These are phyloP conservation scores for Pseudonectria buxi DNA, from an alignment of 2,329 filamentous ascomycete genomes.

Conservation along the genomic window DNA sequence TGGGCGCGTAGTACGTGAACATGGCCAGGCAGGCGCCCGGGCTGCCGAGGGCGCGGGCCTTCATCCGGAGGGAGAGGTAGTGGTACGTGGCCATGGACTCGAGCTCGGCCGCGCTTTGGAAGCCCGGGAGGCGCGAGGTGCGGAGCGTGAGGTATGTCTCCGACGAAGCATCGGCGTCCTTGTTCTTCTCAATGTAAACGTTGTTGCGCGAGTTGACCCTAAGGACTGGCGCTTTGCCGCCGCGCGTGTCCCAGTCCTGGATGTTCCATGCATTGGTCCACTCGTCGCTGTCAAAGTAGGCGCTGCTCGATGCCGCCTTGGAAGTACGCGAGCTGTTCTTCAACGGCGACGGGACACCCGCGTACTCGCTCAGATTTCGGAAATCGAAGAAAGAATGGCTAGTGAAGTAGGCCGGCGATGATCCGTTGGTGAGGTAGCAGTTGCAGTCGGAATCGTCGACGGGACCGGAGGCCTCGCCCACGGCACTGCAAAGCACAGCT, in stretches of 20 bases:
- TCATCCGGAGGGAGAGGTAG: conserved; percentile 38
- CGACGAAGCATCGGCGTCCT: conserved; percentile 23
- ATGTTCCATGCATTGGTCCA: conserved; percentile 34
- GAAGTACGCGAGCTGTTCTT: conserved; percentile 20
- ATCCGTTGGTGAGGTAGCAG: conserved; percentile 44
- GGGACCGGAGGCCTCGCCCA: conserved; percentile 3
- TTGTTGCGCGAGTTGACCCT: conserved; percentile 39
- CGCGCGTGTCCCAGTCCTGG: conserved; percentile 35
- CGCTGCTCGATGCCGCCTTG: conserved; percentile 27
- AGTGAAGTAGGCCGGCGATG: conserved; percentile 35
- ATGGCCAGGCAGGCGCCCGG: conserved; percentile 45
- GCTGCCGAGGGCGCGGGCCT: conserved; percentile 41
- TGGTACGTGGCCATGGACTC: conserved; percentile 29
- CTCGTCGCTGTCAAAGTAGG: conserved; percentile 30
- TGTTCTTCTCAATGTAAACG: conserved; percentile 40
- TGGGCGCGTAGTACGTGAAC: conserved; percentile 42
- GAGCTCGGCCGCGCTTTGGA: conserved; percentile 44
- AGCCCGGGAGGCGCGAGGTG: conserved; percentile 35
- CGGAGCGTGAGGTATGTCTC: conserved; percentile 43
- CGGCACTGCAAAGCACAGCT: conserved; percentile 1
- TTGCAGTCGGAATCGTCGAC: conserved; percentile 32
- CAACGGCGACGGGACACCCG: conserved; percentile 28
- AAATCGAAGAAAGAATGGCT: conserved; percentile 46
- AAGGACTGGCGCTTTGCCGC: conserved; percentile 22
- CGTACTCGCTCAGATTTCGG: conserved; percentile 34